phyloP scores from a whole-genome alignment of 2,329 filamentous ascomycete species.

The Tolypocladium pustulatum region DNA sequence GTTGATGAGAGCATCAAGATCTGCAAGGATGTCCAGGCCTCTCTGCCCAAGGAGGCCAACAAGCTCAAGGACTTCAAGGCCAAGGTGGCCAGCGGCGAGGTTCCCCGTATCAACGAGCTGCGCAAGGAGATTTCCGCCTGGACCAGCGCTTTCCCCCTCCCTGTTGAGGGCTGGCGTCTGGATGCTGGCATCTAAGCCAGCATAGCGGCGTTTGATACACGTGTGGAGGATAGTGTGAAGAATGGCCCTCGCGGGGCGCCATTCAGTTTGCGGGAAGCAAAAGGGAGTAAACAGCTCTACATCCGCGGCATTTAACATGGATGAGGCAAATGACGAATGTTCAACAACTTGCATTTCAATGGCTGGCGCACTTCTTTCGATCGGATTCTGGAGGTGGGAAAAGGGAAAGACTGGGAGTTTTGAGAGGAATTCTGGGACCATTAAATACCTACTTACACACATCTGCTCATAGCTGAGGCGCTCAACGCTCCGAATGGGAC shows the following conservation, averaged over 20 bases:
- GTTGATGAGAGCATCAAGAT: constrained; percentile 85
- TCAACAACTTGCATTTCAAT: constrained; percentile 14
- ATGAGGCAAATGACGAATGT: constrained; percentile 11
- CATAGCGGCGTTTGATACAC: background rate
- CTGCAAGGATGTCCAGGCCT: constrained; percentile 74
- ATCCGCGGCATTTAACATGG: constrained; percentile 12
- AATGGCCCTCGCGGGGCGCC: background rate
- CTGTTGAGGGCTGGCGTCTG: constrained; percentile 62
- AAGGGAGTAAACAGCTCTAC: constrained; percentile 2
- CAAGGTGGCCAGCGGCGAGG: constrained; percentile 69
- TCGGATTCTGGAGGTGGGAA: background rate
- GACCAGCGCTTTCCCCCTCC: constrained; percentile 86
- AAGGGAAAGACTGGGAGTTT: constrained; percentile 6
- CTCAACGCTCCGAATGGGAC: constrained; percentile 8
- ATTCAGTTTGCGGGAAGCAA: background rate
- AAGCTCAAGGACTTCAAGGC: constrained; percentile 99
- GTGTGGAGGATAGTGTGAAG: background rate
- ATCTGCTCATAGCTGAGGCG: constrained; percentile 3
- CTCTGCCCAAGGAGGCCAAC: constrained; percentile 92
- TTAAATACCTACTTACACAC: background rate
- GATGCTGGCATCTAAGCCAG: constrained; percentile 45
- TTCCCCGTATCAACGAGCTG: constrained; percentile 72
- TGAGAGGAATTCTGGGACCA: constrained; percentile 2
- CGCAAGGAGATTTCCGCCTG: constrained; percentile 84
- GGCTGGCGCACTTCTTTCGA: constrained; percentile 9